These are phyloP conservation scores for Pythium plurisporium DNA, from an alignment of 352 stramenopile genomes.

Conservation along the genomic window DNA sequence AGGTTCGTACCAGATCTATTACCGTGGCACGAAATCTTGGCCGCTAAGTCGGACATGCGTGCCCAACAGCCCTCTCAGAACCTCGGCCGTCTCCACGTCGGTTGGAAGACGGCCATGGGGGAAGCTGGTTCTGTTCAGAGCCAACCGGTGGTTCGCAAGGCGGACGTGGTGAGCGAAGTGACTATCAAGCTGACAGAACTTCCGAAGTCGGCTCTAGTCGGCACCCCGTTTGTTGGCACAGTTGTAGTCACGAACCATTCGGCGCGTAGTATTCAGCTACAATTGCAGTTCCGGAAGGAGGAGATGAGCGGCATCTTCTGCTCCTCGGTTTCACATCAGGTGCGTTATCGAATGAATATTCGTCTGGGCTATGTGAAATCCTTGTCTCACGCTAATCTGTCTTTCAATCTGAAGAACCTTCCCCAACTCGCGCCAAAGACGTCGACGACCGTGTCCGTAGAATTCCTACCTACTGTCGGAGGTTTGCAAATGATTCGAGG, in stretches of 20 bases:
- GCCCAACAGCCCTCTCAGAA: slow-evolving; percentile 53
- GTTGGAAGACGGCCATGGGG: slow-evolving; percentile 78
- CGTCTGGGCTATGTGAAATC: background rate
- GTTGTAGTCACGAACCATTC: slow-evolving; percentile 71
- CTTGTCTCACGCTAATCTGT: background rate
- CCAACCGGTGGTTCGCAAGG: slow-evolving; percentile 70
- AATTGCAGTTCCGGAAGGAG: slow-evolving; percentile 76
- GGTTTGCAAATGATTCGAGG: slow-evolving; percentile 63
- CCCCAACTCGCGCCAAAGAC: slow-evolving; percentile 47
- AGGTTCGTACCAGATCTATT: no score
- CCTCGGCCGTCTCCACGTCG: slow-evolving; percentile 68
- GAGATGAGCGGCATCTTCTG: slow-evolving; percentile 70
- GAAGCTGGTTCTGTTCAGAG: slow-evolving; percentile 80
- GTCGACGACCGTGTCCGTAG: slow-evolving; percentile 36
- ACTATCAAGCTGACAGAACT: slow-evolving; percentile 36
- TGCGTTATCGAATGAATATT: slow-evolving; percentile 19
- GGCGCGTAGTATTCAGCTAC: slow-evolving; percentile 46
- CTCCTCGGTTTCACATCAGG: slow-evolving; percentile 67
- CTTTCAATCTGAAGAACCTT: slow-evolving; percentile 42
- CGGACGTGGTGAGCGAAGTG: slow-evolving; percentile 38
- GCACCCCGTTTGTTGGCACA: slow-evolving; percentile 43
- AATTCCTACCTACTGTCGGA: slow-evolving; percentile 63
- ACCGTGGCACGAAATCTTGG: no score
- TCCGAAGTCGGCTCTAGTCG: slow-evolving; percentile 44
- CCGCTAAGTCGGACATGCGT: no score